Evolutionary conservation across 2,329 filamentous ascomycete species (phyloP).

Genomic region (Ophiostoma triangulosporum): DNA sequence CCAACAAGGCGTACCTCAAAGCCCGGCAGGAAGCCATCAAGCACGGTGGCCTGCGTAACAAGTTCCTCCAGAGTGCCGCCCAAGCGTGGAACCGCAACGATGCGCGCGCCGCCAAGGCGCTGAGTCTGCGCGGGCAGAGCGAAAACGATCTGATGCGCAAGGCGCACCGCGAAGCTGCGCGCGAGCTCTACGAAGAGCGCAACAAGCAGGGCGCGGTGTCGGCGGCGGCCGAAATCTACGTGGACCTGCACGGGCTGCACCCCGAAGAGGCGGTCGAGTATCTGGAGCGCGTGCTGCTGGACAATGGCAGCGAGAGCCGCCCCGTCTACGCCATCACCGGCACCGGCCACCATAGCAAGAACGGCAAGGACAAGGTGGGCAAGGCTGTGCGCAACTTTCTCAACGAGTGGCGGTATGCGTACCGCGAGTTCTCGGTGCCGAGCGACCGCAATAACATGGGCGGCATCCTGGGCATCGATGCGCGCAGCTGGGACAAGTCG

Average conservation of each 20-base stretch:
- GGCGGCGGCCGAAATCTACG: slow-evolving; percentile 57
- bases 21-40: slow-evolving; percentile 92
- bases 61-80: slow-evolving; percentile 86
- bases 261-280: slow-evolving; percentile 95
- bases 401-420: slow-evolving; percentile 91
- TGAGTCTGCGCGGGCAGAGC: slow-evolving; percentile 85
- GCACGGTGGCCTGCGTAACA: slow-evolving; percentile 90
- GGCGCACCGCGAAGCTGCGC: slow-evolving; percentile 85
- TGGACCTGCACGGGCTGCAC: slow-evolving; percentile 96
- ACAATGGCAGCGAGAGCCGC: slow-evolving; percentile 58
- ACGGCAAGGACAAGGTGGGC: slow-evolving; percentile 96
- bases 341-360: slow-evolving; percentile 94
- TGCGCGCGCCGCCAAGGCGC: slow-evolving; percentile 84
- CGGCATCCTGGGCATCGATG: slow-evolving; percentile 58
- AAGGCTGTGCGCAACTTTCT: slow-evolving; percentile 84
- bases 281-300: slow-evolving; percentile 72
- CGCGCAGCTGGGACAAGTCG: slow-evolving; percentile 52
- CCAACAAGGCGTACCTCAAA: slow-evolving; percentile 90
- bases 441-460: slow-evolving; percentile 78
- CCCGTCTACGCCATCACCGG: slow-evolving; percentile 94
- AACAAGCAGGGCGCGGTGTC: slow-evolving; percentile 49
- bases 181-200: slow-evolving; percentile 83
- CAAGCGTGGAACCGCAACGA: slow-evolving; percentile 99
- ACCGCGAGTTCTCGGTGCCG: slow-evolving; percentile 89
- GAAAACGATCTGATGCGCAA: slow-evolving; percentile 97